Evolutionary conservation across 2,329 filamentous ascomycete genomes (phyloP).

Genomic region (Nigrospora oryzae): DNA sequence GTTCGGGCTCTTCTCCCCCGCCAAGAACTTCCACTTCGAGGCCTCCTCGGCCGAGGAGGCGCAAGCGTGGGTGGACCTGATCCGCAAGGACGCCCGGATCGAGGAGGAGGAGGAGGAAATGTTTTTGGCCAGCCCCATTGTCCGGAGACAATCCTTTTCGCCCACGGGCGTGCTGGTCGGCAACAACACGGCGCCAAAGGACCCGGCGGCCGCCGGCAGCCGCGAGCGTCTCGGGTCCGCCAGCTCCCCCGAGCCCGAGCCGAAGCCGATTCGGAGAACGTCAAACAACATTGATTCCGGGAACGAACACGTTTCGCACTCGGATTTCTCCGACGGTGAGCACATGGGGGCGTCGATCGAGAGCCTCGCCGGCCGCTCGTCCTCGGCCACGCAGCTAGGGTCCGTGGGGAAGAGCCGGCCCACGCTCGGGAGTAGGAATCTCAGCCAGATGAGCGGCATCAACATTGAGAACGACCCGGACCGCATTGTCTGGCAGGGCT

Average conservation of each 20-base stretch:
- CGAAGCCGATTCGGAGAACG: constrained; percentile 35
- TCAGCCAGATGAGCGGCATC: constrained; percentile 54
- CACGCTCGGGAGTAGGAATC: constrained; percentile 38
- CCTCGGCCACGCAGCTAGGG: constrained; percentile 20
- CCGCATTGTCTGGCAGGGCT: constrained; percentile 89
- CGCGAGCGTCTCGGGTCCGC: constrained; percentile 36
- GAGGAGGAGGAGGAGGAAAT: constrained; percentile 86
- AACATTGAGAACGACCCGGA: constrained; percentile 61
- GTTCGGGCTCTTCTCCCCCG: constrained; percentile 87
- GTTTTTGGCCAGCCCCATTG: constrained; percentile 59
- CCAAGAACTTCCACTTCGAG: constrained; percentile 86
- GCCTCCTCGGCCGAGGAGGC: constrained; percentile 66
- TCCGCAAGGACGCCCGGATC: constrained; percentile 71
- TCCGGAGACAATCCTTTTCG: constrained; percentile 36
- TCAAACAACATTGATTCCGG: constrained; percentile 60
- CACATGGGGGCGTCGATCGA: constrained; percentile 41
- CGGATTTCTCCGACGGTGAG: constrained; percentile 75
- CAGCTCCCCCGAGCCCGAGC: constrained; percentile 55
- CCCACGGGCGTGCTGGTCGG: constrained; percentile 15
- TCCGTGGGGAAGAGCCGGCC: constrained; percentile 18
- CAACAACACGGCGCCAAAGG: constrained; percentile 10
- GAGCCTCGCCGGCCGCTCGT: constrained; percentile 31
- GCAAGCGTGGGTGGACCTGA: constrained; percentile 76
- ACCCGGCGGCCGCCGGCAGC: constrained; percentile 25
- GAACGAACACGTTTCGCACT: constrained; percentile 68